A percentile compares a stretch with the other conserved stretches of the same genome.
These are phyloP conservation scores for Viscum album DNA, from an alignment of 177 flowering plant species.

Conservation along the genomic window DNA sequence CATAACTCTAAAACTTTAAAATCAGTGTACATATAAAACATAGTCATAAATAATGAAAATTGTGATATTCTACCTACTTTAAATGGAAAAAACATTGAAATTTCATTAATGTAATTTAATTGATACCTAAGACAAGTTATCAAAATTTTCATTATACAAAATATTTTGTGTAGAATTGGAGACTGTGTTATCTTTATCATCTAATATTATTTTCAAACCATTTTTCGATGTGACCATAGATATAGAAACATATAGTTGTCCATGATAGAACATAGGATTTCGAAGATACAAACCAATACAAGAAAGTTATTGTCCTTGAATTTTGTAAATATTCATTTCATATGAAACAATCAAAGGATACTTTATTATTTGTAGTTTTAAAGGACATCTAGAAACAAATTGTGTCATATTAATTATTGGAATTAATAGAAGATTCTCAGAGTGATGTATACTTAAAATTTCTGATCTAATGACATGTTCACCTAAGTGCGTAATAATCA, in stretches of 20 bases:
- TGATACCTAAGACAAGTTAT: too few relatives aligned
- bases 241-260: constrained; percentile 12
- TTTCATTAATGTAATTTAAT: too few relatives aligned
- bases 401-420: not conserved
- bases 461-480: not conserved
- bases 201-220: constrained; percentile 3
- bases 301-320: not conserved
- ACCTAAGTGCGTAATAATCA: not conserved
- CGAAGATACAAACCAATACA: constrained; percentile 3
- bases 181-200: too few relatives aligned
- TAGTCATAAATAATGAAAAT: too few relatives aligned
- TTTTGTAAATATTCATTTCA: constrained; percentile 12
- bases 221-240: not conserved
- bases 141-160: too few relatives aligned
- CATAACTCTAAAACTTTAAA: too few relatives aligned
- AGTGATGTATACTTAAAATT: not conserved
- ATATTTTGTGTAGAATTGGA: too few relatives aligned
- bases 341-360: not conserved
- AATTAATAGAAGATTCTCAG: not conserved
- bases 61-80: too few relatives aligned
- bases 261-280: constrained; percentile 8
- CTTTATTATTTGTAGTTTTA: not conserved
- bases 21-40: too few relatives aligned
- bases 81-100: too few relatives aligned
- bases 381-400: not conserved